These are phyloP conservation scores for Candida sp. DNA, from an alignment of 1,139 yeast species.

Conservation along the genomic window DNA sequence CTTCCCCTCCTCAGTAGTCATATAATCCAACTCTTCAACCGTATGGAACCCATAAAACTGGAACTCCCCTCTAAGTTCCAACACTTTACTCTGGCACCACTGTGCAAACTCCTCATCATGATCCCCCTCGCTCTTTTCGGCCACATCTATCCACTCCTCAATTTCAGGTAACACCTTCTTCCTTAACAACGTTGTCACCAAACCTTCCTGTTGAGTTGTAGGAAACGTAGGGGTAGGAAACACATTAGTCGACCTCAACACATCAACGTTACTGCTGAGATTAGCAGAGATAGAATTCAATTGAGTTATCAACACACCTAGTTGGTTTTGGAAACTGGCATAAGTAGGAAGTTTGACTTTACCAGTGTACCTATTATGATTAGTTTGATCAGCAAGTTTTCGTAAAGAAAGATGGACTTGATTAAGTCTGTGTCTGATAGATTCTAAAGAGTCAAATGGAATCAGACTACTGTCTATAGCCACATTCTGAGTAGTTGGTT, in stretches of 20 bases:
- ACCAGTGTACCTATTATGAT: slow-evolving; percentile 37
- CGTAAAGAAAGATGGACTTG: slow-evolving; percentile 44
- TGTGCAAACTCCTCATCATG: slow-evolving; percentile 54
- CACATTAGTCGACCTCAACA: slow-evolving; percentile 64
- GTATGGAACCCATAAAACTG: slow-evolving; percentile 62
- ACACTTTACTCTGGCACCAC: slow-evolving; percentile 59
- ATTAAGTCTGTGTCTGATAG: slow-evolving; percentile 39
- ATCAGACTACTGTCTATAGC: slow-evolving; percentile 22
- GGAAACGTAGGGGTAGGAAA: slow-evolving; percentile 86
- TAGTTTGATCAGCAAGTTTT: slow-evolving; percentile 41
- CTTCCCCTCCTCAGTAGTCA: slow-evolving; percentile 41
- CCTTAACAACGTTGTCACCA: slow-evolving; percentile 77
- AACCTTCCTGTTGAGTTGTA: slow-evolving; percentile 75
- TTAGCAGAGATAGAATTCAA: slow-evolving; percentile 69
- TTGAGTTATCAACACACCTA: slow-evolving; percentile 80
- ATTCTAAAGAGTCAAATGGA: slow-evolving; percentile 40
- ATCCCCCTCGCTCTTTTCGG: slow-evolving; percentile 29
- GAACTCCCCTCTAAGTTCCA: slow-evolving; percentile 51
- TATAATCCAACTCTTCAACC: slow-evolving; percentile 39
- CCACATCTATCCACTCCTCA: slow-evolving; percentile 75
- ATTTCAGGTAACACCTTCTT: slow-evolving; percentile 91
- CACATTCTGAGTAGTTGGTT: no score
- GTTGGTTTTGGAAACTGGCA: slow-evolving; percentile 64
- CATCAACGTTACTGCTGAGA: slow-evolving; percentile 56
- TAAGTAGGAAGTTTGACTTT: slow-evolving; percentile 39